These are phyloP conservation scores for Cyberlindnera euphorbiiphila DNA, from an alignment of 805 yeast species.

Conservation along the genomic window DNA sequence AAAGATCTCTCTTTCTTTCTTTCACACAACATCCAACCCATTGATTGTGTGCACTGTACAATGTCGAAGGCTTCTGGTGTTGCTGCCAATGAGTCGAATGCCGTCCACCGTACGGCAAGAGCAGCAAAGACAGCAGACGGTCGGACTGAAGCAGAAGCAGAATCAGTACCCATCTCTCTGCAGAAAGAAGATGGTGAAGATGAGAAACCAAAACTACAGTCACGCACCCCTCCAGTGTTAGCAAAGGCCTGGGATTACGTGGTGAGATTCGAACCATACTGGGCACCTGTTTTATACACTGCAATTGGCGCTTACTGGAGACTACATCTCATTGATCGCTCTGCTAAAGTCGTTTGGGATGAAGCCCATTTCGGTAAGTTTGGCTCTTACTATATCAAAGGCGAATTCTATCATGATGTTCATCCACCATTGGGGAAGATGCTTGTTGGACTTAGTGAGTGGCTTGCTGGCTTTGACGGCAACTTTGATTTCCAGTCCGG, in stretches of 20 bases:
- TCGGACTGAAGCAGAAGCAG: no score
- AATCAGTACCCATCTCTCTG: no score
- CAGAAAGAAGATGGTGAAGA: no score
- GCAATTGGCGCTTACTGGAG: slow-evolving; percentile 49
- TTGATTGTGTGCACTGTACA: neutral
- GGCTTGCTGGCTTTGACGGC: slow-evolving; percentile 78
- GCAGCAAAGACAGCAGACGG: no score
- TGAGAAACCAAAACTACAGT: slow-evolving; percentile 3
- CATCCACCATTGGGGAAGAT: slow-evolving; percentile 86
- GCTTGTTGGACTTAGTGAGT: slow-evolving; percentile 75
- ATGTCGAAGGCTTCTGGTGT: slow-evolving; percentile 16
- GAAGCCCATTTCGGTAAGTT: slow-evolving; percentile 89
- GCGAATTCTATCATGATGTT: slow-evolving; percentile 80
- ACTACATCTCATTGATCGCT: slow-evolving; percentile 52
- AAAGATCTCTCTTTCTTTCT: neutral
- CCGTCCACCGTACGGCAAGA: slow-evolving; percentile 4
- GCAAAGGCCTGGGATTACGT: slow-evolving; percentile 3
- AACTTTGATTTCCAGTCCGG: slow-evolving; percentile 74
- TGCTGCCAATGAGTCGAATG: slow-evolving; percentile 7
- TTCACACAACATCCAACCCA: neutral
- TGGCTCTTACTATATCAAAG: slow-evolving; percentile 75
- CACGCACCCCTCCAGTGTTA: neutral
- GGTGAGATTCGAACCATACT: slow-evolving; percentile 15
- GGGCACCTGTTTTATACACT: slow-evolving; percentile 44
- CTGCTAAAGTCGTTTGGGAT: slow-evolving; percentile 75